Evolutionary conservation across 345 rosid species (phyloP), one percentile per base, ranked within the genome.

Genomic region (Camelina laxa): DNA sequence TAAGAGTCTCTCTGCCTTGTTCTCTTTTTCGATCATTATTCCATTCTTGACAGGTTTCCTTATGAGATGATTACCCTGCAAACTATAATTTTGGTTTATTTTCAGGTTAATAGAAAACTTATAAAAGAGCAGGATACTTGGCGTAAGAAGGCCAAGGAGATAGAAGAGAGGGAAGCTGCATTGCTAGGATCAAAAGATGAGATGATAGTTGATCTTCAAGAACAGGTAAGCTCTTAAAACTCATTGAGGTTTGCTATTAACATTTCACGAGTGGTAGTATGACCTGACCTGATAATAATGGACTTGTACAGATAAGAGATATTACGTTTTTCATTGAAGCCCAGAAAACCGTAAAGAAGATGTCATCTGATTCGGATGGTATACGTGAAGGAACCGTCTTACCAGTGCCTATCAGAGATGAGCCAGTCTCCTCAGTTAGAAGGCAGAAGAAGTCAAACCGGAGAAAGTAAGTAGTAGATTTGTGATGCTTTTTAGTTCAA

Each of bases 51-150:
- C 3, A 47, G 13, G 56, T 19, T 64, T 49, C 12, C 35, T 22
- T 13, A 58, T 49, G 22, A 54, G 14, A 21, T 65, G 59, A 45
- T 42, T 39, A 13, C 49, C 6, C 14, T 12, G 8, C 9, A 3
- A 67, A 33, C 21, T 41, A 12, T 8, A 21, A 65, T 41, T 20
- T 36, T 42, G 41, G 8, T 22, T 4, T n/a, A n/a, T 2, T 38
- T 27, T 44, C 76, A 95, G 96, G 74, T 87, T 44, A 92, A 95
- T 65, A 80, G 80, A 53, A 69, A 82, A 67, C 92, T 92, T 39
- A 90, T 95, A 51, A 90, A 88, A 81, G 83, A 84, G 75, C 97
- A 90, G 77, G 88, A 89, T 7, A 67, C 75, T n/a, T 84, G 87
- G 91, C 80, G 85, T 30, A 80, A 80, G 47, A 88, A 79, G 82